Base-by-base conservation (phyloP, 2,329 filamentous ascomycete genomes). In the Talaromyces sp. region DNA sequence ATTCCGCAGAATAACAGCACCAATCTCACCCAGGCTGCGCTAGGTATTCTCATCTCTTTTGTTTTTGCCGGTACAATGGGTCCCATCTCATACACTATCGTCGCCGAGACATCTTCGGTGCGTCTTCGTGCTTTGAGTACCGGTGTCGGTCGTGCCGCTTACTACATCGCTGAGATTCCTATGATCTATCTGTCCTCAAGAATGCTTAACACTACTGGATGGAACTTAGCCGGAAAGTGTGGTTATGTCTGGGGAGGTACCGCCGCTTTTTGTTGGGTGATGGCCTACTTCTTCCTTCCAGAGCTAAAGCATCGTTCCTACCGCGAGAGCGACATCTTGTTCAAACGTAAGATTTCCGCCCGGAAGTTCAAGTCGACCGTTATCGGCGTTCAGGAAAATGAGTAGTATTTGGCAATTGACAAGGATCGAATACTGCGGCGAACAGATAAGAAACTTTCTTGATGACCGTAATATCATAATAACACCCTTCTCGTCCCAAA, bases 101-200 rank as follows among this genome's bases (percentile, higher is more conserved):
- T 85, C 15, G 80, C 84, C 0, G 85, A 87, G 68, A 78, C 83
- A 3, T 84, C 83, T 0, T 85, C 84, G 0, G 82, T 82, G 0
- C 79, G 85, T 6, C 80, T 87, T 39, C 82, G 84, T 62, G 78
- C 81, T n/a, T 83, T 86, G 75, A 85, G 84, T 1, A 82, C 86
- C 15, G 83, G 82, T 8, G 73, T 86, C 22, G 84, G 83, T 0
- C 80, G 84, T 17, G 80, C 77, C 56, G 71, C 79, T n/a, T 86
- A 85, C 72, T 84, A 87, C 66, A 72, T 85, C 4, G 71, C 74
- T 7, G 79, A 80, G 59, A 83, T 87, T 43, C 69, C 80, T 19
- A 80, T 79, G 65, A 85, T 79, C 19, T 70, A 75, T 1, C 64
- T 78, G 3, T 67, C 71, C n/a, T 73, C 74, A 5, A 73, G 73